Base-by-base conservation (phyloP, 2,329 filamentous ascomycete species). In the Mycosphaerella sp. region DNA sequence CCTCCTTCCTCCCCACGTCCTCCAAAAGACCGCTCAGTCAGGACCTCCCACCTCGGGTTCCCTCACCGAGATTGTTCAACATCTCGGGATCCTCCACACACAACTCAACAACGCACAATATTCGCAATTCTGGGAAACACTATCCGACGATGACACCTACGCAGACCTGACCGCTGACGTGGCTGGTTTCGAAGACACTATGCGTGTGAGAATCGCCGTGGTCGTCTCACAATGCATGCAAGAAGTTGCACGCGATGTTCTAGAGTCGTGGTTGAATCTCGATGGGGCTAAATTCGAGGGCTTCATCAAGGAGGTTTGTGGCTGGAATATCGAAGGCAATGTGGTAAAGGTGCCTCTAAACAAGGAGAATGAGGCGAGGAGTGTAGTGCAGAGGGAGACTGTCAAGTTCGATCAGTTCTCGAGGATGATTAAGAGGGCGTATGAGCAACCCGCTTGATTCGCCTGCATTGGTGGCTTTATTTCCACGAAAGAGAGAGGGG, bases 291-390 rank as follows among this genome's bases (percentile, higher is more conserved):
- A 76, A 56, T 78, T 78, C 56, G 74, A 78, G 51, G 68, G 74
- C 54, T 78, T 78, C 53, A 73, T 78, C 12, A 71, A 70, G 52
- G 75, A 73, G 46, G 73, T 78, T 11, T 93, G 87, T 68, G 89
- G 87, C 61, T 98, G 92, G 90, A 82, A 81, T 65, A 79, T 96
- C 41, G 86, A 89, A 57, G 82, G 78, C 31, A 69, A 70, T 39
- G 74, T 67, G 58, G 84, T 96, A 59, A 82, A 82, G 71, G 82
- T 98, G 53, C 93, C 93, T 53, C 78, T 85, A 67, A 98, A 98
- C 77, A 88, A 93, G 69, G 93, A 98, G 75, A 96, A 96, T 72
- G 92, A 97, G 81, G 93, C 90, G 43, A 89, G 95, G 79, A 93
- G 93, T 73, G 86, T 90, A 40, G 87, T 96, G 72, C 95, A 96